phyloP scores from a whole-genome alignment of 352 stramenopile genomes.

The Halophytophthora polymorphica region DNA sequence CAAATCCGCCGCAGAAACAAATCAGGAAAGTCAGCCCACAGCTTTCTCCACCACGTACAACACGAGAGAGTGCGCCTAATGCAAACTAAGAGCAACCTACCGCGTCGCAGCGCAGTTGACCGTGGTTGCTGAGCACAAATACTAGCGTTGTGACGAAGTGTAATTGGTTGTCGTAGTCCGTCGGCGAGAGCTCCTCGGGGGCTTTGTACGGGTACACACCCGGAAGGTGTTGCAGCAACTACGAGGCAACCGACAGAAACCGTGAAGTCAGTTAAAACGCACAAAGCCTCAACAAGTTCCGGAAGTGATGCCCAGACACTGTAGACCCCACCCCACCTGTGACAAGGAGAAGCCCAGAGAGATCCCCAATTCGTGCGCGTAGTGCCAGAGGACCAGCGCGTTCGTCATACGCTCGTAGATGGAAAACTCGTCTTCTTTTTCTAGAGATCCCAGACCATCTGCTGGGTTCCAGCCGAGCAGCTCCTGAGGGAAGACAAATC shows the following conservation, averaged over 20 bases:
- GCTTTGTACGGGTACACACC: constrained; percentile 84
- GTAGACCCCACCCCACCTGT: constrained; percentile 30
- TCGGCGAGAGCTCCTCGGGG: constrained; percentile 50
- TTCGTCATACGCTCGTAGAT: constrained; percentile 60
- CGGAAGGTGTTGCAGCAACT: constrained; percentile 73
- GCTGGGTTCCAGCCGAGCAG: constrained; percentile 85
- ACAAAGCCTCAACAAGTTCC: background rate
- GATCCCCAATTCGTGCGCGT: constrained; percentile 54
- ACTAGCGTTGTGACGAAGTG: constrained; percentile 84
- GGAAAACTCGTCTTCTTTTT: constrained; percentile 35
- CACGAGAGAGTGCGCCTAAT: background rate
- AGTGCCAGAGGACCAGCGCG: constrained; percentile 66
- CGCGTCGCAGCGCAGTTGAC: constrained; percentile 63
- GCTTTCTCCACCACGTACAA: background rate
- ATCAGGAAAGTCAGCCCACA: background rate
- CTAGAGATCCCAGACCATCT: constrained; percentile 22
- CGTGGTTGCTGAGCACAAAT: constrained; percentile 85
- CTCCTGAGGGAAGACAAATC: constrained; percentile 33
- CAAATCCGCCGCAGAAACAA: background rate
- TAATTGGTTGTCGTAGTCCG: constrained; percentile 78
- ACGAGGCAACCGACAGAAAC: constrained; percentile 4
- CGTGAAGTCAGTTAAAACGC: constrained; percentile 1
- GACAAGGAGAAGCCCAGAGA: constrained; percentile 61
- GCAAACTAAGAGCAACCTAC: constrained; percentile 17
- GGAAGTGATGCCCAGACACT: background rate